phyloP scores from a whole-genome alignment of 2,329 filamentous ascomycete genomes.

The Fusarium metavorans region DNA sequence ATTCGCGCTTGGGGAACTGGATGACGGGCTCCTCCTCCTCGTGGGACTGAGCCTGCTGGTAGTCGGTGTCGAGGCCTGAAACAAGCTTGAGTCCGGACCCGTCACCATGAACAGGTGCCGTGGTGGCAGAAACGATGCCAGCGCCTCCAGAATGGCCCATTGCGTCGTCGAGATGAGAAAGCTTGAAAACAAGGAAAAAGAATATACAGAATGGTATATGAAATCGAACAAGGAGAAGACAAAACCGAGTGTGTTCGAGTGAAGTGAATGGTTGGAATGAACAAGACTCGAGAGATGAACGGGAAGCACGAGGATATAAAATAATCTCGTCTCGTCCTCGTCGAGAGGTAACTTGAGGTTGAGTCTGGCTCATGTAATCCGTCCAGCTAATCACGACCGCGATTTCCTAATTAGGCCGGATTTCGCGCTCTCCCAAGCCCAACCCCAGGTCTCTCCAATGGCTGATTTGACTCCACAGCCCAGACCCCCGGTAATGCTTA shows the following conservation, averaged over 20 bases:
- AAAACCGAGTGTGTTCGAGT: not conserved
- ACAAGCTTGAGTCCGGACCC: not conserved
- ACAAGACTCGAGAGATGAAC: not conserved
- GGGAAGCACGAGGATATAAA: not conserved
- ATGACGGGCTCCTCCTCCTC: not conserved
- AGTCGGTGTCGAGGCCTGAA: not conserved
- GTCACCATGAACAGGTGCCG: not conserved
- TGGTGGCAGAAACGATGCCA: not conserved
- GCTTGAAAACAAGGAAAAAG: not conserved
- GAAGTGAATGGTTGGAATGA: not conserved
- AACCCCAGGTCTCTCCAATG: not conserved
- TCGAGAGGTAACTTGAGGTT: not conserved
- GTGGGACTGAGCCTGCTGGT: not conserved
- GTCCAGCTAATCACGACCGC: not conserved
- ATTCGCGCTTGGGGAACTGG: not conserved
- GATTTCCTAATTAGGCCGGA: not conserved
- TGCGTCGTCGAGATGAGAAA: not conserved
- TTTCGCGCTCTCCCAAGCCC: not conserved
- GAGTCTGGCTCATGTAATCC: not conserved
- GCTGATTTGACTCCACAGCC: not conserved
- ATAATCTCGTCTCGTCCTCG: not conserved
- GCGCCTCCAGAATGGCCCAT: not conserved
- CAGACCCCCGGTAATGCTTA: not conserved
- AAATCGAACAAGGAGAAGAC: not conserved
- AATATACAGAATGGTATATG: not conserved